These are phyloP conservation scores for Cordia subcordata DNA, from an alignment of 257 asterid species.

Conservation along the genomic window DNA sequence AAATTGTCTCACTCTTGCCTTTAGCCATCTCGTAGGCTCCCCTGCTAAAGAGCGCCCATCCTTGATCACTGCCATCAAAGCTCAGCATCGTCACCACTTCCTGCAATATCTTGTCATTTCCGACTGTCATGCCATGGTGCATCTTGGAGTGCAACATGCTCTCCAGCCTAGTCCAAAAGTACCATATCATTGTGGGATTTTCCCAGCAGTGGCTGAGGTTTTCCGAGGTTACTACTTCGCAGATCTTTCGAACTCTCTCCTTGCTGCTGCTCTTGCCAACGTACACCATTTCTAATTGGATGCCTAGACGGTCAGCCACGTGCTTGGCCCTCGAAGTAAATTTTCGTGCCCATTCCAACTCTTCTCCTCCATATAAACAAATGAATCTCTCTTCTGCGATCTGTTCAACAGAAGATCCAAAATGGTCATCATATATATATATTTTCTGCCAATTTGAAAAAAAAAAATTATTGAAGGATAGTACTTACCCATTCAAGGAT, in stretches of 20 bases:
- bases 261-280: conserved; percentile 43
- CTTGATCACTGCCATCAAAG: conserved; percentile 49
- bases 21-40: conserved; percentile 57
- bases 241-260: conserved; percentile 36
- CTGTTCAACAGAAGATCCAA: conserved; percentile 23
- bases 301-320: conserved; percentile 28
- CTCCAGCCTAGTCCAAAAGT: conserved; percentile 68
- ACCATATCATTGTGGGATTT: conserved; percentile 47
- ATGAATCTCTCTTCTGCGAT: conserved; percentile 39
- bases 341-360: conserved; percentile 51
- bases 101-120: conserved; percentile 44
- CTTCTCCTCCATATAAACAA: conserved; percentile 77
- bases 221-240: conserved; percentile 22
- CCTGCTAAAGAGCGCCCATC: conserved; percentile 70
- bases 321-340: conserved; percentile 34
- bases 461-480: no score
- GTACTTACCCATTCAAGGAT: conserved; percentile 57
- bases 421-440: neutral
- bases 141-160: conserved; percentile 82
- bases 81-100: conserved; percentile 63
- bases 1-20: conserved; percentile 46
- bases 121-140: conserved; percentile 37
- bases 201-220: conserved; percentile 42
- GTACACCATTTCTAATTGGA: conserved; percentile 57
- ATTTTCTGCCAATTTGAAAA: neutral